Base-by-base conservation (phyloP, 1,284 basidiomycete genomes). In the Phlebopus sp. region DNA sequence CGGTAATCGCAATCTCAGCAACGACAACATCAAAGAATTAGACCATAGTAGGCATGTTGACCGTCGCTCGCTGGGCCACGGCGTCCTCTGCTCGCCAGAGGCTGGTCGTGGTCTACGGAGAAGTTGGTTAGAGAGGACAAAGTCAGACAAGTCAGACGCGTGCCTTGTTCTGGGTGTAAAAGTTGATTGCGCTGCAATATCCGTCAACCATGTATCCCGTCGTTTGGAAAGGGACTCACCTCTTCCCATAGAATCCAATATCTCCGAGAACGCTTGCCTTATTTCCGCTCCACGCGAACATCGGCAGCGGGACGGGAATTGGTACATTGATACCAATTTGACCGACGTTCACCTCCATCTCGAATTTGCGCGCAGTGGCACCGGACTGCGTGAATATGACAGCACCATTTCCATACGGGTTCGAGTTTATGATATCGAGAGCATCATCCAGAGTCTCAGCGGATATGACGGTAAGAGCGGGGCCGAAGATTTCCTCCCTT, bases 321-420 rank as follows among this genome's bases (percentile, higher is more conserved):
- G 95, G 86, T 2, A 96, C 89, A 64, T 99, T 98, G 69, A 99
- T 83, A 37, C 92, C 92, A 60, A 96, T 80, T 70, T 98, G 61
- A 36, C 96, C 96, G 43, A 92, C 86, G 55, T 97, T 90, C 51
- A 96, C 85, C 50, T 86, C 79, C 38, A 77, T 79, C 72, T 99
- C 95, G 56, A 97, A 99, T 70, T 90, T 91, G 52, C 96, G 84
- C 17, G 93, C 95, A 6, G 93, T 93, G 27, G 95, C 90, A n/a
- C 96, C 96, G 41, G 89, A 92, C 70, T 95, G 91, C 27, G 96
- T 99, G 69, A 97, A 98, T 64, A 97, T 93, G 18, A 93, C 90
- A n/a, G 93, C 84, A 25, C 95, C 96, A 65, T 98, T 98, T 2
- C 95, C 91, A 64, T 91, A 97, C 62, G 73, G 78, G 72, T 97